Conservation (phyloP, 306 rosid genomes). For the Vigna hirtella region DNA sequence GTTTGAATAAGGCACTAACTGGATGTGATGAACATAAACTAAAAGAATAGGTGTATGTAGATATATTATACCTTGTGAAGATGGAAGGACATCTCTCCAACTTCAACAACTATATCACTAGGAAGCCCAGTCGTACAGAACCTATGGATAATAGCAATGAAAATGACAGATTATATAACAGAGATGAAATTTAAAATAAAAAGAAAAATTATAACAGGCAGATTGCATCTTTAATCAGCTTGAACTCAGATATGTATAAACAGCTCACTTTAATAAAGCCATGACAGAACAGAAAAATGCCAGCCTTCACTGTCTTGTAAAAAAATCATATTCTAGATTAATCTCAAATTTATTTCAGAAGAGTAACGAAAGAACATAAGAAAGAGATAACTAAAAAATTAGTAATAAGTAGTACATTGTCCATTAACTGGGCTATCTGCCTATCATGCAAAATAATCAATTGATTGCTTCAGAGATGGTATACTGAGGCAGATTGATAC, state of each 20-base stretch:
- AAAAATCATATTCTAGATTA: too few relatives aligned
- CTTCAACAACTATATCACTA: conserved; percentile 91
- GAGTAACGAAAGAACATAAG: too few relatives aligned
- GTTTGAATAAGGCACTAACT: conserved; percentile 25
- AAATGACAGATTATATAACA: background rate
- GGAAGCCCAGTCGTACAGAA: conserved; percentile 98
- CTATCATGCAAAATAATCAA: too few relatives aligned
- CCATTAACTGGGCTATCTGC: too few relatives aligned
- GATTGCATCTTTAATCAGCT: conserved; percentile 9
- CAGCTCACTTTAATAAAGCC: background rate
- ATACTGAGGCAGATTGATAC: background rate
- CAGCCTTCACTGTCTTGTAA: background rate
- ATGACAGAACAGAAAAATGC: conserved; percentile 3
- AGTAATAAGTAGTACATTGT: too few relatives aligned
- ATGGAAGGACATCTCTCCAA: conserved; percentile 96
- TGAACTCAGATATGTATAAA: conserved; percentile 10
- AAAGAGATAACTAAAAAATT: too few relatives aligned
- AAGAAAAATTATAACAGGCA: background rate
- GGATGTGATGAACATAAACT: conserved; percentile 36
- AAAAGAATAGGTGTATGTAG: background rate
- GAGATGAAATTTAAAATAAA: background rate
- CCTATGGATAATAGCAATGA: conserved; percentile 56
- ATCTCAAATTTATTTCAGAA: too few relatives aligned
- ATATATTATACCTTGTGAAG: conserved; percentile 86
- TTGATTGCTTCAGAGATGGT: too few relatives aligned